Evolutionary conservation across 2,329 filamentous ascomycete genomes (phyloP).

Genomic region (Septoria linicola): DNA sequence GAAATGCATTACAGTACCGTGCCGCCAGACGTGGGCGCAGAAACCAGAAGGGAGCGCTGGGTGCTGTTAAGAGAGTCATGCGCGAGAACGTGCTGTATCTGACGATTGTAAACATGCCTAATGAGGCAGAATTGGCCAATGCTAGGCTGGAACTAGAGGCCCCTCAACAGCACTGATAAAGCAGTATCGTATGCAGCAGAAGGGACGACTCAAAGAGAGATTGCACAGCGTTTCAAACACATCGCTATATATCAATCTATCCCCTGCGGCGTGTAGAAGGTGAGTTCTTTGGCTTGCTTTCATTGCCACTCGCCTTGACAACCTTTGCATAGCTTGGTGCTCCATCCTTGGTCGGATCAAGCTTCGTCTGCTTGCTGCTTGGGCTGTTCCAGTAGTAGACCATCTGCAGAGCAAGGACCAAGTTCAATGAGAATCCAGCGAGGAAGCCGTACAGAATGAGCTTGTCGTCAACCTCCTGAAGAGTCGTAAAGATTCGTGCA

Average conservation of each 20-base stretch:
- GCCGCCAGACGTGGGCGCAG: not conserved
- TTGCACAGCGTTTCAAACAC: no score
- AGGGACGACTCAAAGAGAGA: no score
- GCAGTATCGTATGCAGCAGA: no score
- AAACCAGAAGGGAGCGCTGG: slow-evolving; percentile 44
- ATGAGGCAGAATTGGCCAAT: slow-evolving; percentile 43
- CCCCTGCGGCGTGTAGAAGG: slow-evolving; percentile 37
- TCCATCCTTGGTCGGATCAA: slow-evolving; percentile 41
- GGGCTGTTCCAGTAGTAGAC: slow-evolving; percentile 88
- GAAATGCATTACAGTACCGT: not conserved
- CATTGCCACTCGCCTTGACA: slow-evolving; percentile 40
- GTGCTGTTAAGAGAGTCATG: slow-evolving; percentile 28
- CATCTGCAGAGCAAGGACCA: slow-evolving; percentile 85
- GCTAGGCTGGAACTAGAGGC: slow-evolving; percentile 27
- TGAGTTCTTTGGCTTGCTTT: slow-evolving; percentile 34
- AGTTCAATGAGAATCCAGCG: slow-evolving; percentile 85
- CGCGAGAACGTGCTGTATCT: slow-evolving; percentile 47
- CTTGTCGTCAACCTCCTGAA: slow-evolving; percentile 96
- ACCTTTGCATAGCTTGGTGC: slow-evolving; percentile 32
- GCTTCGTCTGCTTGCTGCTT: slow-evolving; percentile 43
- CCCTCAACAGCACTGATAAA: not conserved
- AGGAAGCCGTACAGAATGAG: slow-evolving; percentile 94
- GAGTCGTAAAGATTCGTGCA: slow-evolving; percentile 92
- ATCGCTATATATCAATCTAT: slow-evolving; percentile 2
- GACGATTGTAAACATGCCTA: slow-evolving; percentile 52